Percentiles rank a stretch among this genome's conserved stretches.
These are phyloP conservation scores for Claviceps humidiphila DNA, from an alignment of 2,329 filamentous ascomycete species.

Conservation along the genomic window DNA sequence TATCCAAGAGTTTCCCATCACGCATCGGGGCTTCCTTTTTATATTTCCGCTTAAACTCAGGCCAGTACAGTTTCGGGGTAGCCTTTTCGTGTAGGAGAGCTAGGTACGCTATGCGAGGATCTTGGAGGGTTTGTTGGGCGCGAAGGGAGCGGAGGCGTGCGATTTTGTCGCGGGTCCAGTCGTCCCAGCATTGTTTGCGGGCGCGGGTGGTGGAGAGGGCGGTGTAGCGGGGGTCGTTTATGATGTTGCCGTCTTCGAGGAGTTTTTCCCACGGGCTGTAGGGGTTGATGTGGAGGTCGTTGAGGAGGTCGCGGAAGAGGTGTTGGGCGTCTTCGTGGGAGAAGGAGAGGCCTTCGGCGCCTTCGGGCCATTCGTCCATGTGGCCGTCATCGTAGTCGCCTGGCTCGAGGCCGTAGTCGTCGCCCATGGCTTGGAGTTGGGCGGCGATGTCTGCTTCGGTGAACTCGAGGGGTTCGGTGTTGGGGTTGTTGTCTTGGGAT, in stretches of 20 bases:
- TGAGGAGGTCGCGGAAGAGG: conserved; percentile 74
- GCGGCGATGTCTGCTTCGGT: conserved; percentile 90
- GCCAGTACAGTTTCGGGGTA: conserved; percentile 90
- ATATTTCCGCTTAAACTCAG: conserved; percentile 87
- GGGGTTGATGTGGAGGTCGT: conserved; percentile 70
- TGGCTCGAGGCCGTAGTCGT: conserved; percentile 66
- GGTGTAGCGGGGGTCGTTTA: conserved; percentile 80
- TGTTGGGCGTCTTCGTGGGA: conserved; percentile 63
- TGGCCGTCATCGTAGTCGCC: conserved; percentile 61
- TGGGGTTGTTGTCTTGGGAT: background rate
- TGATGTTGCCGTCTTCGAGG: conserved; percentile 65
- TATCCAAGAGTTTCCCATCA: conserved; percentile 56
- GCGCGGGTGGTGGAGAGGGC: conserved; percentile 68
- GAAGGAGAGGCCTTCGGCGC: conserved; percentile 54
- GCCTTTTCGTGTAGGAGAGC: conserved; percentile 69
- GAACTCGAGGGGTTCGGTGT: conserved; percentile 56
- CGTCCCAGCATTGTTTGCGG: conserved; percentile 69
- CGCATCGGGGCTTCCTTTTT: conserved; percentile 72
- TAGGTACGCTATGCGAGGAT: conserved; percentile 73
- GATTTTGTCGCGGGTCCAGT: conserved; percentile 71
- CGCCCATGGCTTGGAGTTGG: conserved; percentile 80
- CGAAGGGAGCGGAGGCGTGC: conserved; percentile 57
- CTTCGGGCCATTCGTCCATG: conserved; percentile 53
- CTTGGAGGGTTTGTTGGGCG: conserved; percentile 63
- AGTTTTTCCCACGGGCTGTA: conserved; percentile 88